These are phyloP conservation scores for Populus ilicifolia DNA, from an alignment of 345 rosid species.

Conservation along the genomic window DNA sequence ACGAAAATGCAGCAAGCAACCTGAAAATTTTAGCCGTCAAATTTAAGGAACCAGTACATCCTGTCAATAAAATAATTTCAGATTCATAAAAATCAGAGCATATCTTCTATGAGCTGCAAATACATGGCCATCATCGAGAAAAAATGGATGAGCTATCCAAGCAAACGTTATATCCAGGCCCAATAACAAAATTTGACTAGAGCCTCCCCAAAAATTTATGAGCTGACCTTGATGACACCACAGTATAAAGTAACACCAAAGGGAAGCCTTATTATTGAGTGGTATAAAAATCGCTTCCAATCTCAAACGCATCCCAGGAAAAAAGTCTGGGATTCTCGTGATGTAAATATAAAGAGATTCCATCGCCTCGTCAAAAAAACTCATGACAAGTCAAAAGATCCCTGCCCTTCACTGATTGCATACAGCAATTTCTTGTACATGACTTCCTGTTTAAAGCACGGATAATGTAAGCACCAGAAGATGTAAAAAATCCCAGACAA, in stretches of 20 bases:
- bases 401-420: constrained; percentile 97
- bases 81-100: neutral
- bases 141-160: neutral
- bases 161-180: neutral
- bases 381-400: constrained; percentile 94
- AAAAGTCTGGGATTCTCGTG: constrained; percentile 16
- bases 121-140: neutral
- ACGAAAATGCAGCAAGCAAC: constrained; percentile 11
- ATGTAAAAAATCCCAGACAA: neutral
- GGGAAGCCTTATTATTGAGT: constrained; percentile 41
- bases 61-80: neutral
- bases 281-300: constrained; percentile 24
- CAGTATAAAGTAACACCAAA: constrained; percentile 12
- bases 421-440: constrained; percentile 88
- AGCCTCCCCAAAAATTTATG: neutral
- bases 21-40: constrained; percentile 12
- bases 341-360: constrained; percentile 27
- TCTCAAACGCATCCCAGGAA: constrained; percentile 29
- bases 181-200: neutral
- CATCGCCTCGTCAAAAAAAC: constrained; percentile 25
- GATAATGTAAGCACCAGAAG: constrained; percentile 5
- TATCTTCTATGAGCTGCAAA: neutral
- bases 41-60: neutral
- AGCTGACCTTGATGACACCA: constrained; percentile 33
- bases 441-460: constrained; percentile 64